Evolutionary conservation across 371 early-diverging fungal genomes (phyloP).

Genomic region (Choanephora cucurbitarum): DNA sequence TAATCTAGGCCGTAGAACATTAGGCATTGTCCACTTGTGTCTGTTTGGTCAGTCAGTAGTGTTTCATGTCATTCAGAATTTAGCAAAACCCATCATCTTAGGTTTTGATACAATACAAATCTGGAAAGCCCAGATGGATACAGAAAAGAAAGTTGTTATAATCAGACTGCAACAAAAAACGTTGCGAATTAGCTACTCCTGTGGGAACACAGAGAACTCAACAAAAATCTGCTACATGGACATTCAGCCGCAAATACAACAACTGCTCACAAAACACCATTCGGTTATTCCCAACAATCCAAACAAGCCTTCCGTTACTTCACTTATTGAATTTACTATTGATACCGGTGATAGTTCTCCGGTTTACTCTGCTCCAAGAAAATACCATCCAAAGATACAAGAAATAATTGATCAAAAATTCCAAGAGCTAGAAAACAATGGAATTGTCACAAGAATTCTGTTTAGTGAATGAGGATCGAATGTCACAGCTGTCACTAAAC

Average conservation of each 20-base stretch:
- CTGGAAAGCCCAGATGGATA: not conserved
- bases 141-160: not conserved
- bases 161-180: not conserved
- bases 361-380: not conserved
- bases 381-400: slow-evolving; percentile 1
- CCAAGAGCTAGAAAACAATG: not conserved
- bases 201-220: not conserved
- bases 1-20: not conserved
- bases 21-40: not conserved
- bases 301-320: slow-evolving; percentile 2
- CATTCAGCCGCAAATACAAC: not conserved
- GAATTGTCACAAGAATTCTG: not conserved
- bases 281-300: slow-evolving; percentile 1
- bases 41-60: not conserved
- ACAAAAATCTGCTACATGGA: not conserved
- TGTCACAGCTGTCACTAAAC: slow-evolving; percentile 1
- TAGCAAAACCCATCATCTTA: not conserved
- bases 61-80: slow-evolving; percentile 3
- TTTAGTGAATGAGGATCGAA: slow-evolving; percentile 5
- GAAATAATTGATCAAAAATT: slow-evolving; percentile 2
- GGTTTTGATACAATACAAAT: slow-evolving; percentile 3
- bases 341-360: slow-evolving; percentile 13
- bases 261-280: not conserved
- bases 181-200: not conserved
- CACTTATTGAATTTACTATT: slow-evolving; percentile 6